A percentile compares a stretch with the other conserved stretches of the same genome.
Conservation (phyloP, 2,329 filamentous ascomycete genomes). For the Paradendryphiella salina region DNA sequence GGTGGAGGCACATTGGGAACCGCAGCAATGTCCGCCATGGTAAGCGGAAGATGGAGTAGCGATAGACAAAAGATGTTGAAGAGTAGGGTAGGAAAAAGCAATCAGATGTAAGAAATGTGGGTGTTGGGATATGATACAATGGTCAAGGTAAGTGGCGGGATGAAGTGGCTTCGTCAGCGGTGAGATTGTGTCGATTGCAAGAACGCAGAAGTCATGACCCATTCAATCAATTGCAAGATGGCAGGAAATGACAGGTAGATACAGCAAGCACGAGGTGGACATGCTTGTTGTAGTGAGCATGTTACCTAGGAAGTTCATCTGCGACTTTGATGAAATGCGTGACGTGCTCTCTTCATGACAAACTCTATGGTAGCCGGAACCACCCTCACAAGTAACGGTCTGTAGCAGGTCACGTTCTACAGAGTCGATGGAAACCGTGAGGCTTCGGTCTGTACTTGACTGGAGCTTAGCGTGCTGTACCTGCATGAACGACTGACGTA, state of each 20-base stretch:
- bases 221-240: background rate
- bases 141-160: background rate
- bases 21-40: background rate
- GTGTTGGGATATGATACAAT: background rate
- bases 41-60: background rate
- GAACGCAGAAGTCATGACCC: slow-evolving; percentile 1
- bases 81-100: background rate
- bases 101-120: background rate
- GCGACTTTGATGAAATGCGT: background rate
- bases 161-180: background rate
- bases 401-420: background rate
- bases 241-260: background rate
- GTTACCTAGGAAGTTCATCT: background rate
- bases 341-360: background rate
- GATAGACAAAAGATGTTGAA: slow-evolving; percentile 1
- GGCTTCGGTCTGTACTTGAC: background rate
- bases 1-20: background rate
- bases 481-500: slow-evolving; percentile 24
- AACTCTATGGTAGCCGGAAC: background rate
- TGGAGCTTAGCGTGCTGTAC: slow-evolving; percentile 14
- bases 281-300: background rate
- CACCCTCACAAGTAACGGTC: too few species aligned
- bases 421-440: background rate
- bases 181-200: background rate
- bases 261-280: background rate